These are phyloP conservation scores for Polyporus arcularius DNA, from an alignment of 768 basidiomycete species.

Conservation along the genomic window DNA sequence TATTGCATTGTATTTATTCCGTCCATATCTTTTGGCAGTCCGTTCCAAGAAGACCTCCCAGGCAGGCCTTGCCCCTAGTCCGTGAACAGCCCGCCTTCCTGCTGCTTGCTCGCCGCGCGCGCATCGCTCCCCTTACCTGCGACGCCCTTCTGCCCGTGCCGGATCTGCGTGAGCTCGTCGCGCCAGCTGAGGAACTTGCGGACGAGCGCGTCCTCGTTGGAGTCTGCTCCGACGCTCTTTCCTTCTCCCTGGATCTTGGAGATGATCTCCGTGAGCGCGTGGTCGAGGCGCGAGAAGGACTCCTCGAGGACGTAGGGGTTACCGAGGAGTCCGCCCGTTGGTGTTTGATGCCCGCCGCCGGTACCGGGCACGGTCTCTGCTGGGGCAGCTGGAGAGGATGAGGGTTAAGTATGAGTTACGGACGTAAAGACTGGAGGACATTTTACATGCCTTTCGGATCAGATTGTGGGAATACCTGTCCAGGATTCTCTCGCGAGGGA, in stretches of 20 bases:
- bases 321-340: conserved; percentile 34
- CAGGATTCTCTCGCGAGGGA: conserved; percentile 49
- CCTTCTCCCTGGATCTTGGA: conserved; percentile 46
- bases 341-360: conserved; percentile 21
- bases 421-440: not conserved
- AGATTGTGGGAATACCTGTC: conserved; percentile 44
- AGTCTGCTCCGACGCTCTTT: conserved; percentile 35
- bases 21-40: no score
- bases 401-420: not conserved
- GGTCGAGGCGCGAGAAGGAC: conserved; percentile 46
- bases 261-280: conserved; percentile 45
- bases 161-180: conserved; percentile 39
- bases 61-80: conserved; percentile 16
- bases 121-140: not conserved
- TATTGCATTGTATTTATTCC: no score
- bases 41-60: not conserved
- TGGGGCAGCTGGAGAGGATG: conserved; percentile 22
- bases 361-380: conserved; percentile 24
- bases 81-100: conserved; percentile 31
- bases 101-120: not conserved
- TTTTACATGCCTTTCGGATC: conserved; percentile 39
- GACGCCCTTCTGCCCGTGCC: conserved; percentile 18
- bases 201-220: conserved; percentile 36
- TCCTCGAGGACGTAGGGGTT: conserved; percentile 50
- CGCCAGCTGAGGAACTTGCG: conserved; percentile 45